These are phyloP conservation scores for Phytophthora pinifolia DNA, from an alignment of 352 stramenopile species.

Conservation along the genomic window DNA sequence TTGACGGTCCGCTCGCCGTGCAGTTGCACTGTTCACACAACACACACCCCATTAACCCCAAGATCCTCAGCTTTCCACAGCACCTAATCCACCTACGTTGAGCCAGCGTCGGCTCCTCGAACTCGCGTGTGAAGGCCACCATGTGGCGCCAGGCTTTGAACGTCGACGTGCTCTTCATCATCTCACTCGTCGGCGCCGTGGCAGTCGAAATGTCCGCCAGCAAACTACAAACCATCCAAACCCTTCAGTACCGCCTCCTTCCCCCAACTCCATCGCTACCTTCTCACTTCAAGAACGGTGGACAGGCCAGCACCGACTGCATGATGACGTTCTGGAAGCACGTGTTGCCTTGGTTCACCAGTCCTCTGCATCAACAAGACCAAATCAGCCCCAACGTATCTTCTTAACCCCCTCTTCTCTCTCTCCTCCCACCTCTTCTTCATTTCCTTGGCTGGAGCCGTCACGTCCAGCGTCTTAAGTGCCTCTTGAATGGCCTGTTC, in stretches of 20 bases:
- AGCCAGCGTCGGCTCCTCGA: slow-evolving; percentile 75
- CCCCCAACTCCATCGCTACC: neutral
- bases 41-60: too few species aligned
- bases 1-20: slow-evolving; percentile 24
- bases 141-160: slow-evolving; percentile 83
- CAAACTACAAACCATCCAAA: slow-evolving; percentile 37
- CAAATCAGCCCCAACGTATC: neutral
- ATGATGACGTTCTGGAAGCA: slow-evolving; percentile 90
- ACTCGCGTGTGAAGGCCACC: slow-evolving; percentile 76
- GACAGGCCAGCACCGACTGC: slow-evolving; percentile 77
- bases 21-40: slow-evolving; percentile 25
- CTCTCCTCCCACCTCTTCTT: slow-evolving; percentile 62
- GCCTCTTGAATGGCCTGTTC: slow-evolving; percentile 70
- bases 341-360: slow-evolving; percentile 87
- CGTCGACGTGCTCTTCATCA: slow-evolving; percentile 45
- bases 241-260: neutral
- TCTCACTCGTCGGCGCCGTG: slow-evolving; percentile 39
- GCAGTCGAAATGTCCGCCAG: slow-evolving; percentile 64
- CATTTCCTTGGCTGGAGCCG: slow-evolving; percentile 71
- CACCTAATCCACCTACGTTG: slow-evolving; percentile 60
- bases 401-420: neutral
- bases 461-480: slow-evolving; percentile 53
- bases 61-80: too few species aligned
- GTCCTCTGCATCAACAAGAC: slow-evolving; percentile 38
- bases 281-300: slow-evolving; percentile 81